Base-by-base conservation (phyloP, 768 basidiomycete species). In the Boletus patriciae region DNA sequence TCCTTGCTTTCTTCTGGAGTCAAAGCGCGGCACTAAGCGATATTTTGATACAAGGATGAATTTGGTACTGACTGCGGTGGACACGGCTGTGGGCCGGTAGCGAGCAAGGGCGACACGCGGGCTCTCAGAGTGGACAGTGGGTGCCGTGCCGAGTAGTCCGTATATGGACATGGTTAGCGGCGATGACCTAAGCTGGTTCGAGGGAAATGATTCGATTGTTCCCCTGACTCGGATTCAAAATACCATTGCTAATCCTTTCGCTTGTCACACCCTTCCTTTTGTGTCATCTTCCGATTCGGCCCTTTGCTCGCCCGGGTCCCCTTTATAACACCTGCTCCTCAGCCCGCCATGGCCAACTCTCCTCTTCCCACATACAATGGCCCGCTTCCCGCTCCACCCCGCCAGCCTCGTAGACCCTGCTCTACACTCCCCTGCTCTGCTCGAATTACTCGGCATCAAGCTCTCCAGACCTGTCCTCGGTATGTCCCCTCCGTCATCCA, bases 361-460 rank as follows among this genome's bases (percentile, higher is more conserved):
- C 41, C 52, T 50, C 46, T 29, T 6, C 53, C 38, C 47, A 34
- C 54, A 37, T 25, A 42, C 57, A 42, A 68, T 68, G 63, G 36
- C 48, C 7, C 56, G 34, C 47, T 73, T 75, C 5, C 74, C 78
- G 11, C 44, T 80, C 27, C 80, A 81, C 71, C 72, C 68, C 12
- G 79, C 80, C 1, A 77, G 74, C 60, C 84, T 90, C 68, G 83
- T 89, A 47, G 83, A 88, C 72, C 77, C 86, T 18, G 69, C 83
- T 0, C 66, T 74, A 0, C 89, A 90, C 69, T 82, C 84, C 1
- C 83, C 83, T 15, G 85, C 81, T 15, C 79, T 90, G 47, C 77
- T 90, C 52, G 78, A 88, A 69, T 83, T 92, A 61, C 74, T 90
- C 62, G 82, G 85, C 62, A 70, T 86, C 64, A 84, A 86, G 73